Evolutionary conservation across 768 basidiomycete genomes (phyloP).

Genomic region (Russula sp.): DNA sequence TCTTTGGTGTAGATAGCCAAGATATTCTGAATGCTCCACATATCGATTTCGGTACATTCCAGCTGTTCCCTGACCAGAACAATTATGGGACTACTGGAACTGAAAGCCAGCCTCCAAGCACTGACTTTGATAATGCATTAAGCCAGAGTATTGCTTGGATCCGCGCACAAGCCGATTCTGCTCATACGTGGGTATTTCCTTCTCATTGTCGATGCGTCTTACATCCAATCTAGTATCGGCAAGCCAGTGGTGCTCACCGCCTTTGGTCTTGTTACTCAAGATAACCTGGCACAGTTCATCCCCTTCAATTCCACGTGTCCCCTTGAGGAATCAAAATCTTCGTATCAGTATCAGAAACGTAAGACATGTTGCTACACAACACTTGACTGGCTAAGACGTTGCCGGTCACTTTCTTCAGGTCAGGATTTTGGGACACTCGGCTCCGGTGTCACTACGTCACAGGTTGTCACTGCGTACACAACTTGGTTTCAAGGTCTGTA

Average conservation of each 20-base stretch:
- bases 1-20: slow-evolving; percentile 32
- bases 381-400: background rate
- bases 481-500: slow-evolving; percentile 12
- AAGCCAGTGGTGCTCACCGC: slow-evolving; percentile 30
- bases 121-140: slow-evolving; percentile 24
- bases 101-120: background rate
- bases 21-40: slow-evolving; percentile 31
- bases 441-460: slow-evolving; percentile 5
- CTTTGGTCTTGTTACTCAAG: slow-evolving; percentile 29
- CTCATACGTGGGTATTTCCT: slow-evolving; percentile 17
- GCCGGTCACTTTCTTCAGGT: slow-evolving; percentile 2
- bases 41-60: slow-evolving; percentile 34
- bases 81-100: slow-evolving; percentile 23
- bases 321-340: background rate
- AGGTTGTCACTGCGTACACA: slow-evolving; percentile 6
- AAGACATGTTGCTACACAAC: background rate
- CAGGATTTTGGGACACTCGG: background rate
- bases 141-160: slow-evolving; percentile 30
- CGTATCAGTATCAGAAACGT: slow-evolving; percentile 2
- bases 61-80: slow-evolving; percentile 34
- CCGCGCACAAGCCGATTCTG: slow-evolving; percentile 23
- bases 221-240: slow-evolving; percentile 21
- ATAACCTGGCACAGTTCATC: slow-evolving; percentile 25
- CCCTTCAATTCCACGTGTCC: slow-evolving; percentile 27
- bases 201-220: background rate